phyloP scores from a whole-genome alignment of 257 asterid species.

The Solanum ahanhuiri region DNA sequence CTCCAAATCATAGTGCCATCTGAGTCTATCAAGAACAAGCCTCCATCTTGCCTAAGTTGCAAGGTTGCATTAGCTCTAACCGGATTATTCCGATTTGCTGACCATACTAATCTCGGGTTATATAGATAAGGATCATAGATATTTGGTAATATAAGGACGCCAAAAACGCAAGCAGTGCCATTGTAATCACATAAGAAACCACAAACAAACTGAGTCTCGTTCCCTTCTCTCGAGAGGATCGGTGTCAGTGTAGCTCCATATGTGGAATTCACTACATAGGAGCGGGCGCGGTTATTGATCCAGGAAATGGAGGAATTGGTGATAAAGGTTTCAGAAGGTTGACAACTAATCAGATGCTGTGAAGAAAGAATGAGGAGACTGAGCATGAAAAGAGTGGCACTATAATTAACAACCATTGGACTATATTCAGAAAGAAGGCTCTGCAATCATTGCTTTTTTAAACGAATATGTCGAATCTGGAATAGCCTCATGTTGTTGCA shows the following conservation, averaged over 20 bases:
- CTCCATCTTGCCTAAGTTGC: neutral
- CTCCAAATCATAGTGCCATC: neutral
- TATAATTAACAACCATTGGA: neutral
- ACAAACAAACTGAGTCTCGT: neutral
- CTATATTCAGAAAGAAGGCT: too few species aligned
- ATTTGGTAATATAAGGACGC: neutral
- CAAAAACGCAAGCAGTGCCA: neutral
- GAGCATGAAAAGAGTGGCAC: neutral
- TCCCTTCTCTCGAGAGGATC: neutral
- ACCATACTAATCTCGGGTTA: neutral
- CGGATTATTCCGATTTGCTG: constrained; percentile 3
- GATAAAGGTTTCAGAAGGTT: neutral
- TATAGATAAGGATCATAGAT: neutral
- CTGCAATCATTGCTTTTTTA: too few species aligned
- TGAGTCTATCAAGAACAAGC: neutral
- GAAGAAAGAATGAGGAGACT: neutral
- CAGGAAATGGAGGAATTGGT: neutral
- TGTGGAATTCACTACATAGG: neutral
- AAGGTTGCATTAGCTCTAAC: neutral
- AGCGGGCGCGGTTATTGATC: neutral
- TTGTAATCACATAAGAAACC: neutral
- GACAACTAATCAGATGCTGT: neutral
- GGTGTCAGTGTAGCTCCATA: neutral
- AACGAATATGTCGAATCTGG: too few species aligned
- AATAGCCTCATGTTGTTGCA: too few species aligned